A percentile compares a stretch with the other conserved stretches of the same genome.
Evolutionary conservation across 148 eudicot genomes (phyloP).

Genomic region (Rhododendron molle): DNA sequence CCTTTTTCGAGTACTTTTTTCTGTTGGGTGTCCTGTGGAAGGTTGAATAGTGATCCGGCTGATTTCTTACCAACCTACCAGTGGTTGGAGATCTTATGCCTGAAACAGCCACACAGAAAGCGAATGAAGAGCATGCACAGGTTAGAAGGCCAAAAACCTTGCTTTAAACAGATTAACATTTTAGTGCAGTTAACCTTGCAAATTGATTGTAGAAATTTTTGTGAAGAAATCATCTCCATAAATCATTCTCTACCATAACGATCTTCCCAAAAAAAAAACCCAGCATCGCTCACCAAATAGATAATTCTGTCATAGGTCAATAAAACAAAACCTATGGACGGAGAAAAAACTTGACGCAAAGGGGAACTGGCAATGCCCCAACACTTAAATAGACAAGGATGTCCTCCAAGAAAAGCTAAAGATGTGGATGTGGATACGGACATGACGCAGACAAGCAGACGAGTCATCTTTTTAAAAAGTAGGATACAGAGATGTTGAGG

Average conservation of each 20-base stretch:
- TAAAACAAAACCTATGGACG: too few relatives aligned
- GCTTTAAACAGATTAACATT: not conserved
- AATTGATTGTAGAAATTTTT: not conserved
- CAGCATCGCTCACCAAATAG: not conserved
- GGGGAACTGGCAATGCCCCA: too few relatives aligned
- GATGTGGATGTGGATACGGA: not conserved
- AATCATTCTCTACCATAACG: not conserved
- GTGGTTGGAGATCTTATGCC: slow-evolving; percentile 37
- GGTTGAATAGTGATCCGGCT: slow-evolving; percentile 54
- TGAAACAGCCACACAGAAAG: slow-evolving; percentile 15
- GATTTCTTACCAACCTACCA: slow-evolving; percentile 12
- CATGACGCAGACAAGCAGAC: not conserved
- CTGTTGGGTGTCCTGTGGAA: slow-evolving; percentile 55
- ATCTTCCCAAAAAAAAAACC: too few relatives aligned
- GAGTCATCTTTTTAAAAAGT: not conserved
- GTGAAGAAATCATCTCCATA: not conserved
- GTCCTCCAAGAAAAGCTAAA: not conserved
- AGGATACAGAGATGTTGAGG: not conserved
- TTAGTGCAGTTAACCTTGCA: not conserved
- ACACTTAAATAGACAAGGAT: too few relatives aligned
- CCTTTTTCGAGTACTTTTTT: slow-evolving; percentile 57
- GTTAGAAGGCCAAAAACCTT: not conserved
- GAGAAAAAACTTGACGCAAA: too few relatives aligned
- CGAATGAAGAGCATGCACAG: not conserved
- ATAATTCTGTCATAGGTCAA: not conserved